Conservation (phyloP, 2,329 filamentous ascomycete genomes). For the Ambrosiella cleistominuta region DNA sequence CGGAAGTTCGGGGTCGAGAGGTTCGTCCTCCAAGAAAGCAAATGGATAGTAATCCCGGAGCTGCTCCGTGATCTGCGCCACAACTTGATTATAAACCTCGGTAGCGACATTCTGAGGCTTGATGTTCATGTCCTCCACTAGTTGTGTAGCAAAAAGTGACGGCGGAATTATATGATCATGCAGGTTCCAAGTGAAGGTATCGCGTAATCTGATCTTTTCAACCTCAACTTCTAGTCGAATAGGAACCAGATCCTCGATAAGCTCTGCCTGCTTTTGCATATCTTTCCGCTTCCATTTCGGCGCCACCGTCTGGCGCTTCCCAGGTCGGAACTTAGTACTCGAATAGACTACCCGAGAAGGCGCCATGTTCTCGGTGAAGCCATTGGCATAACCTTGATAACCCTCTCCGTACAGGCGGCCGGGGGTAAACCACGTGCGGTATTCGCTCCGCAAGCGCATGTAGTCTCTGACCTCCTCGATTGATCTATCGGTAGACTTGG, state of each 20-base stretch:
- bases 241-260: slow-evolving; percentile 79
- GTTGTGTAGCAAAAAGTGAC: slow-evolving; percentile 70
- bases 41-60: slow-evolving; percentile 87
- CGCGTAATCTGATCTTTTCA: slow-evolving; percentile 87
- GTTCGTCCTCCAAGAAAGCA: slow-evolving; percentile 74
- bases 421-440: slow-evolving; percentile 37
- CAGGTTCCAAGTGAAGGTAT: slow-evolving; percentile 97
- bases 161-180: slow-evolving; percentile 70
- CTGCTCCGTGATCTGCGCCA: slow-evolving; percentile 67
- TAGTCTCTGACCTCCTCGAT: slow-evolving; percentile 55
- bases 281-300: slow-evolving; percentile 65
- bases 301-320: slow-evolving; percentile 55
- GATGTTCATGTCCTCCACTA: slow-evolving; percentile 78
- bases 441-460: slow-evolving; percentile 37
- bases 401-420: slow-evolving; percentile 50
- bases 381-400: slow-evolving; percentile 80
- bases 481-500: slow-evolving; percentile 43
- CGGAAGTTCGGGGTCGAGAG: slow-evolving; percentile 73
- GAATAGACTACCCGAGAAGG: slow-evolving; percentile 66
- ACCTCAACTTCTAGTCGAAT: slow-evolving; percentile 84
- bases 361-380: slow-evolving; percentile 53
- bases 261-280: slow-evolving; percentile 69
- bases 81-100: slow-evolving; percentile 37
- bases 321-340: slow-evolving; percentile 54
- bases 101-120: slow-evolving; percentile 53